A percentile compares a stretch with the other conserved stretches of the same genome.
Conservation (phyloP, 305 asterid species). For the Fraxinus latifolia region DNA sequence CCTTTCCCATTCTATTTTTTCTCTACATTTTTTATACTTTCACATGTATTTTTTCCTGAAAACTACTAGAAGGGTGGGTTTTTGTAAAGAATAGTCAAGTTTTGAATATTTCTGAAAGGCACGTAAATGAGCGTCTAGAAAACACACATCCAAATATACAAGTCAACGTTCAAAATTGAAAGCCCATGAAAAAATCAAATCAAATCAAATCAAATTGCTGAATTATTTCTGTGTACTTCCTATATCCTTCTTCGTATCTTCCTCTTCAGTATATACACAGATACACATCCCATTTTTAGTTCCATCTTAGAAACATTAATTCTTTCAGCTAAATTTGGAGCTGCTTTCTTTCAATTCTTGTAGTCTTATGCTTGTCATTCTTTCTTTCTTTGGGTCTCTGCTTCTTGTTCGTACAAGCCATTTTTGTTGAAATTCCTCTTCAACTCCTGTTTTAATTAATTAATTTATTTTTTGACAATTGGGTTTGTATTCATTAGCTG, state of each 20-base stretch:
- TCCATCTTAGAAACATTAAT: not conserved
- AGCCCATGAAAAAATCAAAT: constrained; percentile 8
- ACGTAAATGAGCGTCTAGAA: constrained; percentile 18
- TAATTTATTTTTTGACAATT: not conserved
- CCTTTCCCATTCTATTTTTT: not conserved
- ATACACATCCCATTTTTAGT: not conserved
- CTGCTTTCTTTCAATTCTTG: constrained; percentile 23
- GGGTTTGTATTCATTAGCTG: constrained; percentile 15
- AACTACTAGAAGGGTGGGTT: not conserved
- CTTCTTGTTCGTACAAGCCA: constrained; percentile 13
- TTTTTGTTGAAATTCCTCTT: constrained; percentile 14
- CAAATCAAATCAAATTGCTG: constrained; percentile 18
- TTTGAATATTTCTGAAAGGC: constrained; percentile 23
- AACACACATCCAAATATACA: constrained; percentile 21
- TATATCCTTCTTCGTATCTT: not conserved
- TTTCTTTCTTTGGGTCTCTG: constrained; percentile 20
- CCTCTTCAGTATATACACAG: not conserved
- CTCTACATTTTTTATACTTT: not conserved
- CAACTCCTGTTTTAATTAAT: not conserved
- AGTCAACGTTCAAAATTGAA: constrained; percentile 38
- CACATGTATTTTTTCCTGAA: not conserved
- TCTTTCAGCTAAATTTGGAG: not conserved
- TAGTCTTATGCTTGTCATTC: not conserved
- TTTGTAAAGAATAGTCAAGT: not conserved
- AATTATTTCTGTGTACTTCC: constrained; percentile 10